phyloP scores from a whole-genome alignment of 805 yeast species.

The Myxozyma vanderwaltii region DNA sequence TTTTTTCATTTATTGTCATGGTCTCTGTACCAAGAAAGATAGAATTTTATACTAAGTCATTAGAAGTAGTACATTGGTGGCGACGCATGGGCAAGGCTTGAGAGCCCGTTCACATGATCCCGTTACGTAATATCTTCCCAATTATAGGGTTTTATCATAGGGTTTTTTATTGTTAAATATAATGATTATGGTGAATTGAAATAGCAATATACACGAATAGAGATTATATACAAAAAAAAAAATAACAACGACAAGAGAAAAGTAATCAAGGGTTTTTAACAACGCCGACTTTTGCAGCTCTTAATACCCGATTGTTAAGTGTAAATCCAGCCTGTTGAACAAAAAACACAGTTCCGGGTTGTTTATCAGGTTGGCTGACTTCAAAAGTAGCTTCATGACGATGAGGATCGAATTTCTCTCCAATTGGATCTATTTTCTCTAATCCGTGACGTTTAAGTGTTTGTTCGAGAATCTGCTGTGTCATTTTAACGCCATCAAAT shows the following conservation, averaged over 20 bases:
- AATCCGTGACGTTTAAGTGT: conserved; percentile 81
- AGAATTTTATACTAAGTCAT: no score
- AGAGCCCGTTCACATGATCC: no score
- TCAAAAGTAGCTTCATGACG: conserved; percentile 91
- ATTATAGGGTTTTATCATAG: not conserved
- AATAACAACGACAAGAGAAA: no score
- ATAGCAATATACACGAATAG: no score
- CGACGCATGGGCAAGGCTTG: no score
- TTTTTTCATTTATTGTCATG: no score
- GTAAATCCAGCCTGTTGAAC: conserved; percentile 91
- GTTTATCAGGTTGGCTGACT: conserved; percentile 80
- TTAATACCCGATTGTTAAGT: conserved; percentile 80
- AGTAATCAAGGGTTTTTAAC: conserved; percentile 57
- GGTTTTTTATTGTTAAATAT: no score
- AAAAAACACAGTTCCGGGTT: conserved; percentile 88
- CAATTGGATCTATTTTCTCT: conserved; percentile 76
- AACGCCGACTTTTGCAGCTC: conserved; percentile 96
- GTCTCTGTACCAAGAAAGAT: no score
- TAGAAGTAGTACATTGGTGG: no score
- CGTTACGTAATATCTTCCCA: no score
- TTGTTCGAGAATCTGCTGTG: conserved; percentile 80
- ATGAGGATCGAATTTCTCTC: conserved; percentile 87
- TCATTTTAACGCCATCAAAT: conserved; percentile 89
- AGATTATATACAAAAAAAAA: not conserved
- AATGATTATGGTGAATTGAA: no score